Conservation (phyloP, 75 land plant genomes). For the Ceratopteris richardii region DNA sequence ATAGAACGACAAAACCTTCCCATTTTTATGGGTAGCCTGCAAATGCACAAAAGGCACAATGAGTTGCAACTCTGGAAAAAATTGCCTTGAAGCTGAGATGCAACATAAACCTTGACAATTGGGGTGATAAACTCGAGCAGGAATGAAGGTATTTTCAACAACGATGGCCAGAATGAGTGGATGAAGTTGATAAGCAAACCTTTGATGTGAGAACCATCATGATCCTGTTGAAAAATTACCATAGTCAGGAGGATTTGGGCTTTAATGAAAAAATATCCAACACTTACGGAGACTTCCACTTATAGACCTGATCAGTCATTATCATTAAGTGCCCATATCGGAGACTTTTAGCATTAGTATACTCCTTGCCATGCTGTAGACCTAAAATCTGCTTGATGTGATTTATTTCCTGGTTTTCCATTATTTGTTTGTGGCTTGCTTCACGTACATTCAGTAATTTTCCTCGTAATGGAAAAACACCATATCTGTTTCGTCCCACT, state of each 20-base stretch:
- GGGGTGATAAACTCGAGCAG: slow-evolving; percentile 95
- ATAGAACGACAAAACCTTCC: slow-evolving; percentile 63
- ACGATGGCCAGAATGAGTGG: slow-evolving; percentile 94
- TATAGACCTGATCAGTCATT: slow-evolving; percentile 92
- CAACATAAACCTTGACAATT: slow-evolving; percentile 89
- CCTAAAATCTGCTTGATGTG: slow-evolving; percentile 83
- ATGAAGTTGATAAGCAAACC: slow-evolving; percentile 93
- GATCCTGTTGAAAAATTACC: slow-evolving; percentile 71
- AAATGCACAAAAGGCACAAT: background rate
- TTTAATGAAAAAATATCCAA: background rate
- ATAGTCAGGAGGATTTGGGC: too few species aligned
- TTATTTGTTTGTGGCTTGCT: slow-evolving; percentile 67
- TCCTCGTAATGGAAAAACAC: slow-evolving; percentile 91
- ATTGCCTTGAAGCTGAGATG: slow-evolving; percentile 44
- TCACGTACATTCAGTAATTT: slow-evolving; percentile 94
- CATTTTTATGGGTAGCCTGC: slow-evolving; percentile 72
- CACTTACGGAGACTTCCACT: background rate
- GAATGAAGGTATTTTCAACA: slow-evolving; percentile 83
- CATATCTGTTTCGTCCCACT: slow-evolving; percentile 81
- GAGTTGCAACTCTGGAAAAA: too few species aligned
- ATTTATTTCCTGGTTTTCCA: slow-evolving; percentile 79
- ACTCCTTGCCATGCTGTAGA: slow-evolving; percentile 79
- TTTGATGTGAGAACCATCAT: slow-evolving; percentile 98
- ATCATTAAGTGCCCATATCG: slow-evolving; percentile 98
- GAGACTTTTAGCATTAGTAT: slow-evolving; percentile 58